phyloP scores from a whole-genome alignment of 2,329 filamentous ascomycete species.

The Colletotrichum tamarilloi region DNA sequence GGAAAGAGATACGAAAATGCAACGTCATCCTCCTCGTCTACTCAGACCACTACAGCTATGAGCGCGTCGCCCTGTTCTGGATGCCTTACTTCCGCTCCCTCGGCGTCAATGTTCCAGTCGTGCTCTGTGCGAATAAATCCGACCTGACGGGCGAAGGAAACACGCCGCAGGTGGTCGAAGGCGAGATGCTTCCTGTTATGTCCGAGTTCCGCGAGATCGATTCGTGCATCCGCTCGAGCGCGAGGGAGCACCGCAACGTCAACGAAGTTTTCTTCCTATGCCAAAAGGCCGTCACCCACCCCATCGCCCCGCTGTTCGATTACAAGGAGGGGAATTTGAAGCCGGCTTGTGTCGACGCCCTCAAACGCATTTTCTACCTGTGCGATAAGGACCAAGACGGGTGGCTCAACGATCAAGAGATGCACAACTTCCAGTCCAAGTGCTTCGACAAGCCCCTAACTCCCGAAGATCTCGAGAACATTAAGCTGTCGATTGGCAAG shows the following conservation, averaged over 20 bases:
- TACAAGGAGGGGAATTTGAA: conserved; percentile 92
- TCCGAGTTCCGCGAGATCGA: conserved; percentile 99
- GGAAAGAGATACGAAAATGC: conserved; percentile 94
- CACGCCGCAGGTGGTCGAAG: conserved; percentile 87
- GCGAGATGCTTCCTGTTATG: conserved; percentile 99
- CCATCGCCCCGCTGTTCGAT: conserved; percentile 95
- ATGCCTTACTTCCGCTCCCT: conserved; percentile 97
- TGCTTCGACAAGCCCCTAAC: conserved; percentile 92
- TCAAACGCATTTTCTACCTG: conserved; percentile 93
- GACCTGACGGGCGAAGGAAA: conserved; percentile 81
- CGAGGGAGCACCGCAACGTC: conserved; percentile 90
- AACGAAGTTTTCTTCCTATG: conserved; percentile 98
- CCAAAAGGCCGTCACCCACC: conserved; percentile 97
- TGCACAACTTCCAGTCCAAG: conserved; percentile 89
- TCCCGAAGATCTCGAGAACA: conserved; percentile 85
- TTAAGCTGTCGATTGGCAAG: conserved; percentile 87
- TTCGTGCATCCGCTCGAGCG: conserved; percentile 94
- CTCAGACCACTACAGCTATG: conserved; percentile 98
- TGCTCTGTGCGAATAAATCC: conserved; percentile 97
- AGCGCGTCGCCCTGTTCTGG: conserved; percentile 96
- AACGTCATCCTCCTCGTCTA: conserved; percentile 98
- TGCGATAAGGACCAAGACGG: conserved; percentile 98
- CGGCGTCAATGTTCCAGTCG: conserved; percentile 98
- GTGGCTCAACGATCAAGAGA: conserved; percentile 88
- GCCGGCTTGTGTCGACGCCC: conserved; percentile 85